These are phyloP conservation scores for Ziziphus jujuba DNA, from an alignment of 306 rosid genomes.

Conservation along the genomic window DNA sequence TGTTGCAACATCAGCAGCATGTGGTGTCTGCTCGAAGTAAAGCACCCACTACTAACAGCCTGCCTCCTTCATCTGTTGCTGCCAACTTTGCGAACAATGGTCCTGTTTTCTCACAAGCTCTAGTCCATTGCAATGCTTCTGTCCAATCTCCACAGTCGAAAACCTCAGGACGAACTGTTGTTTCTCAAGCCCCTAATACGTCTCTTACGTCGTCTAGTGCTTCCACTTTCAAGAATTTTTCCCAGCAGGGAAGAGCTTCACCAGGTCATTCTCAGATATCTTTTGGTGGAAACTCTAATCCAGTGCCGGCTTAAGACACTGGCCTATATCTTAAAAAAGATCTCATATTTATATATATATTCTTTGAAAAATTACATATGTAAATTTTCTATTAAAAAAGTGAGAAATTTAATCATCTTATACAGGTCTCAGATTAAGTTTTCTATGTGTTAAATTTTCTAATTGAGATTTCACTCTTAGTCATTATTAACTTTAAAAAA, in stretches of 20 bases:
- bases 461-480: too few species aligned
- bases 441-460: too few species aligned
- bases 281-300: slow-evolving; percentile 50
- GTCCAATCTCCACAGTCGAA: slow-evolving; percentile 44
- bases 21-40: neutral
- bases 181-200: slow-evolving; percentile 34
- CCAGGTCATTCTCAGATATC: slow-evolving; percentile 65
- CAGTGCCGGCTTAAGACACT: slow-evolving; percentile 18
- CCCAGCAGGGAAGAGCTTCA: slow-evolving; percentile 48
- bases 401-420: too few species aligned
- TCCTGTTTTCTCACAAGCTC: slow-evolving; percentile 43
- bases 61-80: slow-evolving; percentile 2
- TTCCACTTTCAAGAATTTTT: slow-evolving; percentile 26
- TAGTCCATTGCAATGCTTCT: slow-evolving; percentile 38
- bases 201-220: neutral
- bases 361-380: too few species aligned
- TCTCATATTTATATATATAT: too few species aligned
- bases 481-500: too few species aligned
- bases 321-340: too few species aligned
- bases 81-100: slow-evolving; percentile 39
- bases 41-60: too few species aligned
- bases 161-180: slow-evolving; percentile 33
- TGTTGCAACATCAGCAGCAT: slow-evolving; percentile 49
- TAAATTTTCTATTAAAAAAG: too few species aligned
- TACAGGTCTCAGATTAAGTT: too few species aligned